A percentile compares a stretch with the other conserved stretches of the same genome.
These are phyloP conservation scores for Vairimorpha ceranae DNA, from an alignment of 371 early-diverging fungal species.

Conservation along the genomic window DNA sequence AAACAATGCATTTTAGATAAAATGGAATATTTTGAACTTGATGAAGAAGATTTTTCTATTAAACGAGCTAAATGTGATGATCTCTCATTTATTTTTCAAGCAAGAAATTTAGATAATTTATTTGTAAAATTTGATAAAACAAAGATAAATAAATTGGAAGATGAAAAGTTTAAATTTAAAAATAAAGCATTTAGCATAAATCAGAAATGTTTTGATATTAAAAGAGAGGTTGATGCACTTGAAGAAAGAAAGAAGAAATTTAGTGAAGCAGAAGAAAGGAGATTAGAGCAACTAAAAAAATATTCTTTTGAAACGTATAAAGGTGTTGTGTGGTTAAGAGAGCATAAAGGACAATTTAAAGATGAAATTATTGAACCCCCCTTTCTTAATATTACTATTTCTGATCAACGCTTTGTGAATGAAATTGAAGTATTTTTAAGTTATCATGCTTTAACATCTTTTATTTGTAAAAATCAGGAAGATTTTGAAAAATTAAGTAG, in stretches of 20 bases:
- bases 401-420: constrained; percentile 39
- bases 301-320: constrained; percentile 61
- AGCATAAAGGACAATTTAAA: constrained; percentile 52
- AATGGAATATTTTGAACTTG: not conserved
- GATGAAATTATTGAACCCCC: constrained; percentile 60
- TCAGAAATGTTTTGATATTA: constrained; percentile 34
- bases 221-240: constrained; percentile 44
- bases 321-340: constrained; percentile 56
- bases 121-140: constrained; percentile 2
- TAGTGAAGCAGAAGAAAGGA: constrained; percentile 39
- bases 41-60: not conserved
- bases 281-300: constrained; percentile 53
- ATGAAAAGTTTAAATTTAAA: constrained; percentile 23
- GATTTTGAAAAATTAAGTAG: constrained; percentile 55
- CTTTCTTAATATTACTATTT: constrained; percentile 55
- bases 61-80: not conserved
- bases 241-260: constrained; percentile 37
- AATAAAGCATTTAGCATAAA: constrained; percentile 39
- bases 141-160: constrained; percentile 35
- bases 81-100: not conserved
- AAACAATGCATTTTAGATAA: not conserved
- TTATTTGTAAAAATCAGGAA: constrained; percentile 57
- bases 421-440: constrained; percentile 60
- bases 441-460: constrained; percentile 59
- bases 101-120: constrained; percentile 6